Conservation (phyloP, 768 basidiomycete species). For the Symmetrospora coprosmae region DNA sequence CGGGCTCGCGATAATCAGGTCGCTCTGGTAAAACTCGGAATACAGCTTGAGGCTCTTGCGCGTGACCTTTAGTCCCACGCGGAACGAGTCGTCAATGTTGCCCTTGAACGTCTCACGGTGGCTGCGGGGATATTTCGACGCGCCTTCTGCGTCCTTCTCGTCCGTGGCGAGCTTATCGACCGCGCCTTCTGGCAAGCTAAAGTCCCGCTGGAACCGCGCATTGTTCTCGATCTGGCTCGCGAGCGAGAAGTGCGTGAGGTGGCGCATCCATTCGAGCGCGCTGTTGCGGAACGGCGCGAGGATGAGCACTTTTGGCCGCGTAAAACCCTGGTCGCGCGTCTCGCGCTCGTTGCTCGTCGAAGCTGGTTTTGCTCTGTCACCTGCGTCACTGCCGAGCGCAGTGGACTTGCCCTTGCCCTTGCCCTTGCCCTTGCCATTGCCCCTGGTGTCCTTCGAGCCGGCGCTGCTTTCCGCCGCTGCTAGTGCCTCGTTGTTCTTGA, state of each 20-base stretch:
- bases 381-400: slow-evolving; percentile 15
- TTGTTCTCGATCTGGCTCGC: slow-evolving; percentile 69
- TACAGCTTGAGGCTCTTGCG: slow-evolving; percentile 83
- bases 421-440: too few species aligned
- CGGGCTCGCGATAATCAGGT: slow-evolving; percentile 85
- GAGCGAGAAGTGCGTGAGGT: slow-evolving; percentile 51
- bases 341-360: slow-evolving; percentile 51
- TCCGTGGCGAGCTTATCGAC: slow-evolving; percentile 54
- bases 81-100: slow-evolving; percentile 92
- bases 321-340: slow-evolving; percentile 87
- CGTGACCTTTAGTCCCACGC: slow-evolving; percentile 82
- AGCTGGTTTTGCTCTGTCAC: too few species aligned
- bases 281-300: slow-evolving; percentile 85
- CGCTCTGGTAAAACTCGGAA: slow-evolving; percentile 74
- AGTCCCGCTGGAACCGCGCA: slow-evolving; percentile 65
- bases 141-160: slow-evolving; percentile 40
- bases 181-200: slow-evolving; percentile 60
- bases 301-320: slow-evolving; percentile 81
- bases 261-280: slow-evolving; percentile 66
- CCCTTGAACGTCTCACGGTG: slow-evolving; percentile 88
- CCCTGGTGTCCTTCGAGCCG: slow-evolving; percentile 46
- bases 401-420: too few species aligned
- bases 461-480: slow-evolving; percentile 52
- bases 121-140: slow-evolving; percentile 65
- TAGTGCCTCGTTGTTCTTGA: slow-evolving; percentile 91